Conservation (phyloP, 805 yeast genomes). For the Zygoascus bituminiphila region DNA sequence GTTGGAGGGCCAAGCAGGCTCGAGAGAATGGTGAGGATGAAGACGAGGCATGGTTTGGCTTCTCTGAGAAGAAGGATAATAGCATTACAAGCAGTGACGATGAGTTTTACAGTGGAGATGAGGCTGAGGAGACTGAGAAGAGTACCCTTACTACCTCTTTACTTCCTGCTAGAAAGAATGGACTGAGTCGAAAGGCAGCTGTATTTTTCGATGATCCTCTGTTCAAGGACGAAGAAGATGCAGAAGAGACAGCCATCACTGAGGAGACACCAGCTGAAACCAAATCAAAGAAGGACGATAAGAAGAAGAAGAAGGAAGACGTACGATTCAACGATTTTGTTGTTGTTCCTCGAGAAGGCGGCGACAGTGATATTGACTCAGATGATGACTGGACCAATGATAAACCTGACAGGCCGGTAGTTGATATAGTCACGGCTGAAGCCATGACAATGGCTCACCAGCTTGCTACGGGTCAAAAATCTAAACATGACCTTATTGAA, state of each 20-base stretch:
- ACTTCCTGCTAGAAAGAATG: conserved; percentile 8
- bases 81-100: conserved; percentile 12
- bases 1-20: conserved; percentile 42
- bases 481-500: conserved; percentile 76
- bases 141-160: conserved; percentile 16
- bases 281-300: background rate
- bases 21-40: conserved; percentile 31
- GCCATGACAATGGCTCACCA: conserved; percentile 98
- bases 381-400: conserved; percentile 30
- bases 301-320: conserved; percentile 18
- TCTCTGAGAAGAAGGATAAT: conserved; percentile 26
- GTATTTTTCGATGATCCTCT: conserved; percentile 33
- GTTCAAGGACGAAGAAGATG: conserved; percentile 24
- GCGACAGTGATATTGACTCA: conserved; percentile 24
- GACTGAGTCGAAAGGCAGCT: conserved; percentile 30
- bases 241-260: background rate
- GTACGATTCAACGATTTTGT: conserved; percentile 25
- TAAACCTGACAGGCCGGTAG: conserved; percentile 32
- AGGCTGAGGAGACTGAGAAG: conserved; percentile 14
- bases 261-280: background rate
- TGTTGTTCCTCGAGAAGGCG: conserved; percentile 24
- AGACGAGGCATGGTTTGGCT: conserved; percentile 27
- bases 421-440: conserved; percentile 84
- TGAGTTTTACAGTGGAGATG: background rate
- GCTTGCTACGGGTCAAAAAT: conserved; percentile 80